Evolutionary conservation across 495 filamentous ascomycete species (phyloP).

Genomic region (Neurospora sp.): DNA sequence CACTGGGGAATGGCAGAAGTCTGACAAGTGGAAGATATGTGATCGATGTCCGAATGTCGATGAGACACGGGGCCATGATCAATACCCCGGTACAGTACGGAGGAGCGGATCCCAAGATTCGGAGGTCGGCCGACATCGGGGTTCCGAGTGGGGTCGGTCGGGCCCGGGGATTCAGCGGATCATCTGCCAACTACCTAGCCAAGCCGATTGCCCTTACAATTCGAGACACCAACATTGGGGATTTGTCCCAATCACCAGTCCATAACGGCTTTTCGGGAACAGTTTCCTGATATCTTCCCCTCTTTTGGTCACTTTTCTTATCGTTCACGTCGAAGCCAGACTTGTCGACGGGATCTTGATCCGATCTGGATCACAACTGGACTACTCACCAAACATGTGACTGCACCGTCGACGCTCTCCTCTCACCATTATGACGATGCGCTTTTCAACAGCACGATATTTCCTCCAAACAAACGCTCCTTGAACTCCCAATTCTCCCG

Average conservation of each 20-base stretch:
- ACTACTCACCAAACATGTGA: not conserved
- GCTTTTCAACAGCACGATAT: not conserved
- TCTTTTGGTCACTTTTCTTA: not conserved
- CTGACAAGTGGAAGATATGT: not conserved
- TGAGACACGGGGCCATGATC: not conserved
- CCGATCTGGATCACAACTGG: not conserved
- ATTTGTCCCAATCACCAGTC: not conserved
- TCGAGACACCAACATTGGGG: not conserved
- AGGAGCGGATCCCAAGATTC: not conserved
- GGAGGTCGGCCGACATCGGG: not conserved
- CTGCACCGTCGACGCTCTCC: not conserved
- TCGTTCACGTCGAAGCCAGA: not conserved
- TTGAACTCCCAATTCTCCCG: not conserved
- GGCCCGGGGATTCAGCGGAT: not conserved
- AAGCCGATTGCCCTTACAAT: not conserved
- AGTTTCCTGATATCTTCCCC: not conserved
- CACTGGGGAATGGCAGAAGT: not conserved
- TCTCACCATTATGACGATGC: not conserved
- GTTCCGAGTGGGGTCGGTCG: not conserved
- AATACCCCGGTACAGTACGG: not conserved
- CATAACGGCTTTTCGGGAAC: not conserved
- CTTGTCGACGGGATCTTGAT: not conserved
- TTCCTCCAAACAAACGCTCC: not conserved
- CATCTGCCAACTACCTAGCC: not conserved
- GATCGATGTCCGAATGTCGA: not conserved